Conservation (phyloP, 139 green algal species). For the Picochlorum sp. region DNA sequence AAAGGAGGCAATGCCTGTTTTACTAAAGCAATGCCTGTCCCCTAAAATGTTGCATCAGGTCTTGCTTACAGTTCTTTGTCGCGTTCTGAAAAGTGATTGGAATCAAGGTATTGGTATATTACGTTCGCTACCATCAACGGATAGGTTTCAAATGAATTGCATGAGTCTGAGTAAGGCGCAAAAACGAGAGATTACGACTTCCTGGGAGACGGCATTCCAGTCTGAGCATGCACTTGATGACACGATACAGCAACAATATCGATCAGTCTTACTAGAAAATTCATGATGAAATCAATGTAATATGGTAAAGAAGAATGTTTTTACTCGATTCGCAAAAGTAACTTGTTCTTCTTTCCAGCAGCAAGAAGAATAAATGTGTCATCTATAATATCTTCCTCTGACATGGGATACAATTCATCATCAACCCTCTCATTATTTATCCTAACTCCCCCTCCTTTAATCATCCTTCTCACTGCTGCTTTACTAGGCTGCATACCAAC, state of each 20-base stretch:
- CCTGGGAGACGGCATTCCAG: background rate
- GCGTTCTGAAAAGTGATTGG: background rate
- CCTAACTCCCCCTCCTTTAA: slow-evolving; percentile 78
- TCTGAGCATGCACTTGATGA: background rate
- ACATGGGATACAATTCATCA: slow-evolving; percentile 49
- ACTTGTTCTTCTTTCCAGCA: slow-evolving; percentile 74
- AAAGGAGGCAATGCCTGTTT: slow-evolving; percentile 31
- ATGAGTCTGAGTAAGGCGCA: slow-evolving; percentile 1
- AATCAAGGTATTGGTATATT: slow-evolving; percentile 9
- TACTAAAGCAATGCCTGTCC: slow-evolving; percentile 58
- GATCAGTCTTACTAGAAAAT: background rate
- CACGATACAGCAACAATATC: background rate
- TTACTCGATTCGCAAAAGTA: slow-evolving; percentile 67
- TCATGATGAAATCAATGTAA: slow-evolving; percentile 45
- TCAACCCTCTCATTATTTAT: slow-evolving; percentile 88
- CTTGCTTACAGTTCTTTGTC: slow-evolving; percentile 11
- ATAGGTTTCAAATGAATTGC: slow-evolving; percentile 9
- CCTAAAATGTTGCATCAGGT: slow-evolving; percentile 30
- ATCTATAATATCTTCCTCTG: slow-evolving; percentile 72
- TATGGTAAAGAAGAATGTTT: slow-evolving; percentile 9
- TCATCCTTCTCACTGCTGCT: slow-evolving; percentile 56
- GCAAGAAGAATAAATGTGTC: slow-evolving; percentile 81
- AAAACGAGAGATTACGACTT: background rate
- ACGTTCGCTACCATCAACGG: slow-evolving; percentile 5
- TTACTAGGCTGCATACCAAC: slow-evolving; percentile 79